Percentiles rank a stretch among this genome's conserved stretches.
Conservation (phyloP, 805 yeast genomes). For the Metschnikowia dekortorum region DNA sequence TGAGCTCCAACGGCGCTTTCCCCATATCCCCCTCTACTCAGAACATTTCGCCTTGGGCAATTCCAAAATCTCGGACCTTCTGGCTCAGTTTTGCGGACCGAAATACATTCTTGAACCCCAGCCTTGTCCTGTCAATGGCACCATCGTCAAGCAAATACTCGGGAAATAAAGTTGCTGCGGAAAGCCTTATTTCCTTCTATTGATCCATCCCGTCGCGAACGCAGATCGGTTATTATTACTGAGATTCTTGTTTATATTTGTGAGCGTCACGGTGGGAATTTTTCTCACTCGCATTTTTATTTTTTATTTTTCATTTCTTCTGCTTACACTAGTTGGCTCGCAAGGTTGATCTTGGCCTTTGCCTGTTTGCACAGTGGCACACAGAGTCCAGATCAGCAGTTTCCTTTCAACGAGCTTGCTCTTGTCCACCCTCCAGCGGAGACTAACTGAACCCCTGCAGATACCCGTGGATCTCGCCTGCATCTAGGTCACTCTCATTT, state of each 20-base stretch:
- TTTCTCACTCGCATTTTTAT: neutral
- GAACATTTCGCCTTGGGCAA: no score
- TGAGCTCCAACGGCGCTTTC: neutral
- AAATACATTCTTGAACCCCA: neutral
- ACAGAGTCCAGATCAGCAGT: neutral
- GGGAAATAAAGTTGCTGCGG: neutral
- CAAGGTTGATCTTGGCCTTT: constrained; percentile 2
- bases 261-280: constrained; percentile 3
- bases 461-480: neutral
- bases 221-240: constrained; percentile 3
- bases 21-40: neutral
- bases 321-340: neutral
- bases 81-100: neutral
- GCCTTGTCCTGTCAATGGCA: neutral
- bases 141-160: constrained; percentile 1
- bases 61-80: neutral
- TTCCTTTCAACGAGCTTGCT: neutral
- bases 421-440: no score
- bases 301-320: neutral
- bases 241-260: constrained; percentile 1
- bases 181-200: neutral
- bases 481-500: neutral
- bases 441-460: neutral
- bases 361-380: constrained; percentile 4
- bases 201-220: constrained; percentile 5